Evolutionary conservation across 768 basidiomycete species (phyloP), one percentile per base, ranked within the genome.

Genomic region (Paxillus rubicundulus): DNA sequence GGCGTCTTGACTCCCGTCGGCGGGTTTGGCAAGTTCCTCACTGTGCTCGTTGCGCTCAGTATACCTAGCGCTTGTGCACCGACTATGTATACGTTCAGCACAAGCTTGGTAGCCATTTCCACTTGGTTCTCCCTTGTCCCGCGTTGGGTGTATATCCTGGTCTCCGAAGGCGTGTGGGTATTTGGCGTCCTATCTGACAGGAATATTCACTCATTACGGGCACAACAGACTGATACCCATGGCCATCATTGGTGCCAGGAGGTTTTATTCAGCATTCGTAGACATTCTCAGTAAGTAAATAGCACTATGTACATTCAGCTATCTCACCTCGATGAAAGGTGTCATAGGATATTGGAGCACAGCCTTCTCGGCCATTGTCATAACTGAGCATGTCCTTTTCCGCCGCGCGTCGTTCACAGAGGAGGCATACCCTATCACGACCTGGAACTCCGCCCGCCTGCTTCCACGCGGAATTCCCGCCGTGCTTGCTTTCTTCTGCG

Each of bases 41-140:
- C 73, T 0, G 75, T 78, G 34, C 55, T 85, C 20, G 68, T 82
- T 41, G 80, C 82, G 20, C 67, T 85, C 47, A 77, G 72, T 45
- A 74, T 82, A 33, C 76, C 78, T 9, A 78, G 77, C 53, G 82
- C 82, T 44, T 77, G 78, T 36, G 80, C 80, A 2, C 82, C 82
- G 0, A 80, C 80, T 36, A 81, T 84, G 71, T 85, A 85, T 62
- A 76, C 77, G 12, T 79, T 76, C 59, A 71, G 73, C 17, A 75
- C 79, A 17, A 77, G 75, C 40, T 63, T 76, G 49, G 75, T 76
- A 75, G 62, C 73, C 9, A 55, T 75, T 14, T 58, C 65, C 6
- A 53, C 53, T 9, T 65, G 63, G 58, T 70, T 74, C 42, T 55
- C 63, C 32, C 53, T 63, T 33, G 65, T 78, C 17, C 79, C 79